phyloP scores from a whole-genome alignment of 257 asterid species.

The Penstemon newberryi region DNA sequence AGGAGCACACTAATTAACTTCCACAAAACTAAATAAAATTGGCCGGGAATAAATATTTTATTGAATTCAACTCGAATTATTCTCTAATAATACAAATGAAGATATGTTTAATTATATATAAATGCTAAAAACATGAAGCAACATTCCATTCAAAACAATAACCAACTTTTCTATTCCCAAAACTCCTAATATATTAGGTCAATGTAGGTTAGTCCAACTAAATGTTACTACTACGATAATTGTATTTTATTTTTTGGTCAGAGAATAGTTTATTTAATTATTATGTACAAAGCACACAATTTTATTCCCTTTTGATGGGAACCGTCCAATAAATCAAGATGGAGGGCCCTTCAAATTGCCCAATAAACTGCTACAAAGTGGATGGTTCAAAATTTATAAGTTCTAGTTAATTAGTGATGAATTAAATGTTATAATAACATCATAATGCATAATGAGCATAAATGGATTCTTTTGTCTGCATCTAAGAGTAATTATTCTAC shows the following conservation, averaged over 20 bases:
- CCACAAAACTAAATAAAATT: too few relatives aligned
- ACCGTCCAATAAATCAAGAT: slow-evolving; percentile 26
- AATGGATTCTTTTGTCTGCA: slow-evolving; percentile 11
- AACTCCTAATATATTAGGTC: neutral
- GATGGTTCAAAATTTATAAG: neutral
- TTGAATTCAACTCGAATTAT: too few relatives aligned
- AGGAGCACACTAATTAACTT: too few relatives aligned
- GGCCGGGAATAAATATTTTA: too few relatives aligned
- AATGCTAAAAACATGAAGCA: neutral
- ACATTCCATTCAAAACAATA: slow-evolving; percentile 9
- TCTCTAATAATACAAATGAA: too few relatives aligned
- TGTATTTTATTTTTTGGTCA: neutral
- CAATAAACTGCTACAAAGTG: neutral
- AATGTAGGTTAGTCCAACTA: slow-evolving; percentile 5
- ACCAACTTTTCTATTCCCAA: neutral
- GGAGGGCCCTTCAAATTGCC: slow-evolving; percentile 16
- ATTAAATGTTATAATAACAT: neutral
- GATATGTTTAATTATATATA: too few relatives aligned
- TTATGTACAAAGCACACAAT: neutral
- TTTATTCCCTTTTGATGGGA: slow-evolving; percentile 4
- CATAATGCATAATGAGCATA: neutral
- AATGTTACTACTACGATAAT: neutral
- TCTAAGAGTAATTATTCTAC: neutral
- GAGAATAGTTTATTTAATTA: neutral
- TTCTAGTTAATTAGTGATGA: neutral